A percentile compares a stretch with the other conserved stretches of the same genome.
Evolutionary conservation across 306 rosid species (phyloP).

Genomic region (Hippophae tibetana): DNA sequence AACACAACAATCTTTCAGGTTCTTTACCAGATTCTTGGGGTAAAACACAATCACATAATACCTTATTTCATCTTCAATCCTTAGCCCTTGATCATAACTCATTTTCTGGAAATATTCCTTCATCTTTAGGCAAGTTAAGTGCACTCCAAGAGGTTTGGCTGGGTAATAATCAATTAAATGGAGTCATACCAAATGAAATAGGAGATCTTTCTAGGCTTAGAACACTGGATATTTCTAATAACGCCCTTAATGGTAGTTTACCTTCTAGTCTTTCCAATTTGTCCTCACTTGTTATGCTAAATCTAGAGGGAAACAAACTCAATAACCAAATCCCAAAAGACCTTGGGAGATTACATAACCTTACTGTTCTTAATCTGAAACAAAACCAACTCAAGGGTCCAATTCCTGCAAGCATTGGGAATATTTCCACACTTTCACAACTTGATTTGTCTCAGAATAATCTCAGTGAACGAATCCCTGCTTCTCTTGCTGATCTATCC

Average conservation of each 20-base stretch:
- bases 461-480: slow-evolving; percentile 62
- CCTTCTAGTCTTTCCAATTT: slow-evolving; percentile 28
- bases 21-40: slow-evolving; percentile 52
- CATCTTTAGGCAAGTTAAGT: slow-evolving; percentile 39
- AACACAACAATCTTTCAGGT: slow-evolving; percentile 69
- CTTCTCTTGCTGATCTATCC: slow-evolving; percentile 32
- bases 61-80: slow-evolving; percentile 31
- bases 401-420: slow-evolving; percentile 53
- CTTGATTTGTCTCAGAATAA: slow-evolving; percentile 72
- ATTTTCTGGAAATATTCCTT: slow-evolving; percentile 48
- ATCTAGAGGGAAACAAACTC: slow-evolving; percentile 41
- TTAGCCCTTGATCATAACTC: slow-evolving; percentile 48
- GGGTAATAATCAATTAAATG: slow-evolving; percentile 36
- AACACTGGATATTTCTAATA: slow-evolving; percentile 41
- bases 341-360: slow-evolving; percentile 41
- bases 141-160: slow-evolving; percentile 43
- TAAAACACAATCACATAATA: slow-evolving; percentile 13
- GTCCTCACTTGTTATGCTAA: slow-evolving; percentile 36
- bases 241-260: slow-evolving; percentile 46
- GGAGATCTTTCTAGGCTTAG: slow-evolving; percentile 47
- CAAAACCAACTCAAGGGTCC: slow-evolving; percentile 48
- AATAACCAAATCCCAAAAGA: slow-evolving; percentile 36
- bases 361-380: slow-evolving; percentile 47
- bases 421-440: slow-evolving; percentile 45
- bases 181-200: slow-evolving; percentile 42